Base-by-base conservation (phyloP, 805 yeast genomes). In the Myxozyma sirexii region DNA sequence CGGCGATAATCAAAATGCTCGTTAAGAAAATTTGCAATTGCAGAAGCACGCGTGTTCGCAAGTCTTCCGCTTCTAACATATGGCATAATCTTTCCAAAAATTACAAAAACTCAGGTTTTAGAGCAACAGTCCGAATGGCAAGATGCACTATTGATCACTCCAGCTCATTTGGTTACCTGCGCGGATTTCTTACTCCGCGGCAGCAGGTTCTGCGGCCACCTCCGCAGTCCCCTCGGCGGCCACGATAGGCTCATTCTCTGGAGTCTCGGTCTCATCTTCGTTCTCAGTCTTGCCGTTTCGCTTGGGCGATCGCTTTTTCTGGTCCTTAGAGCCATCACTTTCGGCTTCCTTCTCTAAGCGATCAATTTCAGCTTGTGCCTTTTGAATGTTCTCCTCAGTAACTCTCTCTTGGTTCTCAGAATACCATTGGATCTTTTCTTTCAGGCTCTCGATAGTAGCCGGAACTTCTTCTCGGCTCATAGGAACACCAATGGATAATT, bases 401-500 rank as follows among this genome's bases (percentile, higher is more conserved):
- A 85, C 88, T 58, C 84, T 88, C 61, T 86, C 92, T 78, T 90
- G 96, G 76, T 85, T 84, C 51, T 80, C 79, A 74, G 81, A 77
- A 77, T 83, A 88, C 64, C 84, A 84, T 58, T 77, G 79, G 71
- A 89, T 82, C 74, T 94, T 91, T 68, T 79, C 82, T 79, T 85
- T 84, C 75, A 93, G 83, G 66, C 83, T 78, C 54, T 79, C 84
- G 69, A 88, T 75, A 64, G 93, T 83, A 46, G 76, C 75, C 33
- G 86, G 79, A 66, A 87, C 84, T 56, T 88, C 93, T 17, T 85
- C 94, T 64, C 82, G 77, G 68, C 85, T 81, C 61, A 86, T 79
- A 72, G 99, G 99, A 64, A 92, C 82, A 48, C 87, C 79, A 65
- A 93, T 82, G 57, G 85, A 84, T 71, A 93, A 82, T 70, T 87